These are phyloP conservation scores for Epichloe coenophiala DNA, from an alignment of 2,329 filamentous ascomycete species.

Conservation along the genomic window DNA sequence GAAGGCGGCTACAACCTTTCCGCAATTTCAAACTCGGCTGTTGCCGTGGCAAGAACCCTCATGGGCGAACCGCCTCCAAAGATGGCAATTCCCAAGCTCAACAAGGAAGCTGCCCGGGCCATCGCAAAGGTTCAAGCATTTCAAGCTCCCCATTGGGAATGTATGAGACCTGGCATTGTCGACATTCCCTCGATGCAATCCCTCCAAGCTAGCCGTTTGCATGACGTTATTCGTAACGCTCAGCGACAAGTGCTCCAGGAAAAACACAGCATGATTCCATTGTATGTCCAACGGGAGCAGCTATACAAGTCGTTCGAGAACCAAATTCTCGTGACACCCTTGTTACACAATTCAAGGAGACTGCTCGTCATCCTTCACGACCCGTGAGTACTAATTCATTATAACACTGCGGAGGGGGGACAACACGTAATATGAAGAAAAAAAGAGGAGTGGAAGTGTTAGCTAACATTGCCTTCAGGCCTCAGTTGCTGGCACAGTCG, in stretches of 20 bases:
- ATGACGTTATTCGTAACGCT: conserved; percentile 67
- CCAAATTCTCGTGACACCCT: conserved; percentile 69
- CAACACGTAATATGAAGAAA: not conserved
- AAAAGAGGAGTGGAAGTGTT: not conserved
- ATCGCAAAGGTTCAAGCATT: conserved; percentile 45
- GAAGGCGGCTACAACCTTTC: conserved; percentile 92
- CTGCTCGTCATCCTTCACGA: conserved; percentile 85
- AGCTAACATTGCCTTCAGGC: conserved; percentile 24
- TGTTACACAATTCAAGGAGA: conserved; percentile 50
- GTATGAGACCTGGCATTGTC: conserved; percentile 59
- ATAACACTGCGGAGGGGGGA: not conserved
- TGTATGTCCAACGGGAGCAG: conserved; percentile 64
- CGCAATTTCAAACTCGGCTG: conserved; percentile 83
- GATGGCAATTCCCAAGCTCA: conserved; percentile 42
- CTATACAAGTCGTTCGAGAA: conserved; percentile 71
- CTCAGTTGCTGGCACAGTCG: conserved; percentile 53
- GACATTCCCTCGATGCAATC: conserved; percentile 37
- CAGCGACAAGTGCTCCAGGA: conserved; percentile 60
- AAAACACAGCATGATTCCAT: conserved; percentile 62
- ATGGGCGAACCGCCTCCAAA: conserved; percentile 83
- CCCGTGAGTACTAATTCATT: conserved; percentile 43
- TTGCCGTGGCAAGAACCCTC: conserved; percentile 80
- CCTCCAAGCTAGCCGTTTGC: conserved; percentile 49
- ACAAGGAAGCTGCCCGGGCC: conserved; percentile 41
- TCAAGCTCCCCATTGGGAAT: conserved; percentile 71